These are phyloP conservation scores for Pseudonitzschia pungens DNA, from an alignment of 108 stramenopile genomes.

Conservation along the genomic window DNA sequence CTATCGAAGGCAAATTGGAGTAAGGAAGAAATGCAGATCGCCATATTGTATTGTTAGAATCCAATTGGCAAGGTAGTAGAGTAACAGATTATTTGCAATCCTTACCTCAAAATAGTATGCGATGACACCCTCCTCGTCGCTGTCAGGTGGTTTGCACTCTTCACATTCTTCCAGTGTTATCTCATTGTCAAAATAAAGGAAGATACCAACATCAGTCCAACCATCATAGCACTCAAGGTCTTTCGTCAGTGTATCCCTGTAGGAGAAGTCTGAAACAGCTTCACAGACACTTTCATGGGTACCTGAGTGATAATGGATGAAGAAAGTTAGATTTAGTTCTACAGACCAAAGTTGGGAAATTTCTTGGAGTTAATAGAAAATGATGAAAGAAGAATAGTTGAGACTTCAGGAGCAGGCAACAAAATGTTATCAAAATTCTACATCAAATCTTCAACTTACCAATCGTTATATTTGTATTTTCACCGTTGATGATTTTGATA, in stretches of 20 bases:
- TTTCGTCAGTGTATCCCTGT: constrained; percentile 11
- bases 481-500: constrained; percentile 7
- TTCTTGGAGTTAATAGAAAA: neutral
- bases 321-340: constrained; percentile 6
- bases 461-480: constrained; percentile 9
- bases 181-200: constrained; percentile 19
- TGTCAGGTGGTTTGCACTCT: constrained; percentile 18
- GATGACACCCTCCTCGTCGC: constrained; percentile 17
- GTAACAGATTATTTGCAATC: neutral
- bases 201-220: constrained; percentile 27
- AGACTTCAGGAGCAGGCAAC: neutral
- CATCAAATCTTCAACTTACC: neutral
- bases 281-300: constrained; percentile 13
- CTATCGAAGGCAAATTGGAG: neutral
- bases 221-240: constrained; percentile 24
- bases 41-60: too few species aligned
- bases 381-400: neutral
- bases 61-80: too few species aligned
- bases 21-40: too few species aligned
- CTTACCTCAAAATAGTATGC: constrained; percentile 30
- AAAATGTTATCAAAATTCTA: neutral
- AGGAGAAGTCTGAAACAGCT: neutral
- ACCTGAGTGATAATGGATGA: constrained; percentile 17
- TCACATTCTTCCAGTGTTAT: constrained; percentile 29
- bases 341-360: constrained; percentile 16